phyloP scores from a whole-genome alignment of 257 asterid genomes.

The Cordia subcordata region DNA sequence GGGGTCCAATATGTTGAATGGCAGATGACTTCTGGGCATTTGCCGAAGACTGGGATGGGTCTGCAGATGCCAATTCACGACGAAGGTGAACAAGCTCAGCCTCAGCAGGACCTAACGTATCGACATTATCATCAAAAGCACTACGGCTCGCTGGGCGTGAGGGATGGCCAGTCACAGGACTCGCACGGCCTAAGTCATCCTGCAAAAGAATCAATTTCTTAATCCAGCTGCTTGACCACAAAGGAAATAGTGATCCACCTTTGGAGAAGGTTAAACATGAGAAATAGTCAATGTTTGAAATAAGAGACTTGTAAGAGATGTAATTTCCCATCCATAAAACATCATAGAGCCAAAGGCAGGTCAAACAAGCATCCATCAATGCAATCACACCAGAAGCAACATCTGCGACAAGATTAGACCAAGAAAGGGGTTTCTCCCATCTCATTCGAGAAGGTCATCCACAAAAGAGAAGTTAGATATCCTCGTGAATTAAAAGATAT shows the following conservation, averaged over 20 bases:
- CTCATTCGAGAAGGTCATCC: too few species aligned
- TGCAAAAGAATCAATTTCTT: slow-evolving; percentile 3
- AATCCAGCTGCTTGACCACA: background rate
- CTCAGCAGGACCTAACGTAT: slow-evolving; percentile 10
- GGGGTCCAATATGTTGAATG: background rate
- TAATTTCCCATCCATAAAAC: background rate
- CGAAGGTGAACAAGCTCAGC: slow-evolving; percentile 13
- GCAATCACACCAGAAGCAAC: too few species aligned
- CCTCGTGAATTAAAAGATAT: too few species aligned
- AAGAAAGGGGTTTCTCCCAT: too few species aligned
- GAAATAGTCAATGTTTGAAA: background rate
- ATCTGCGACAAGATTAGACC: too few species aligned
- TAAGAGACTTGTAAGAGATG: background rate
- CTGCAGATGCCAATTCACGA: slow-evolving; percentile 2
- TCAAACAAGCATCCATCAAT: too few species aligned
- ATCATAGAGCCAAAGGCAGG: background rate
- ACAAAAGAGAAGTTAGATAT: too few species aligned
- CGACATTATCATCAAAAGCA: slow-evolving; percentile 13
- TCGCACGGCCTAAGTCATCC: slow-evolving; percentile 15
- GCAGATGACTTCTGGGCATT: slow-evolving; percentile 7
- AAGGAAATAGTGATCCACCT: background rate
- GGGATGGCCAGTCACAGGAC: slow-evolving; percentile 10
- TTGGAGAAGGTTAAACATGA: background rate
- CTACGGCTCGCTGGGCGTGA: slow-evolving; percentile 18
- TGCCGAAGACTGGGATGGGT: slow-evolving; percentile 6